Evolutionary conservation across 768 basidiomycete genomes (phyloP), one percentile per base, ranked within the genome.

Genomic region (Boletellus emodensis): DNA sequence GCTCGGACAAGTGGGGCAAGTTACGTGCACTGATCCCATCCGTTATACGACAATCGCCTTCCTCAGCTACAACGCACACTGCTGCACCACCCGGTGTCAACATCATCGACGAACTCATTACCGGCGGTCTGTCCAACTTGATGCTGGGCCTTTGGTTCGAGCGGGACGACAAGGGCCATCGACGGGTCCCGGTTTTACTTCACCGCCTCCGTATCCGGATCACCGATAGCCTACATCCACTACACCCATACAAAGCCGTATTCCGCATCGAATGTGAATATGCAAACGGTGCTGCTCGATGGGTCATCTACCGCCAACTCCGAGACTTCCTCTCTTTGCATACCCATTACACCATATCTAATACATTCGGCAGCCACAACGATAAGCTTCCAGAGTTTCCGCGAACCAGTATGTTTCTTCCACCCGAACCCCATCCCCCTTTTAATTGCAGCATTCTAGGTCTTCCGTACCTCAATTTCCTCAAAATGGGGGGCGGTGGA

Each of bases 211-310:
- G 90, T 35, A 84, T 94, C 49, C 85, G 87, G 11, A 79, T 94
- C 51, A 90, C 85, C 59, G 92, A 94, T 67, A 91, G 89, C 52
- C 62, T 94, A 24, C 84, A 93, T 69, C 89, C 90, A 5, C 72
- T 89, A 55, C 82, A 91, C 54, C 77, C 81, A 18, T 72, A 81
- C 40, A 88, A 87, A 62, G 82, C 89, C 5, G 83, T 91, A 2
- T 94, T 94, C 65, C 82, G 91, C 14, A 92, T 94, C 57, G 92
- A 94, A 68, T 97, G 94, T 65, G 90, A 96, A 68, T 98, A 99
- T 66, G 95, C 92, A 0, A 94, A 95, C 56, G 92, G 92, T 18
- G 85, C 86, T 12, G 83, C 79, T 62, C 75, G 93, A 66, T 99
- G 96, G 95, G 94, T 96, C 26, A 78, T 92, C n/a, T 93, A 93